These are phyloP conservation scores for Penicillium egyptiacum DNA, from an alignment of 495 filamentous ascomycete genomes.

Conservation along the genomic window DNA sequence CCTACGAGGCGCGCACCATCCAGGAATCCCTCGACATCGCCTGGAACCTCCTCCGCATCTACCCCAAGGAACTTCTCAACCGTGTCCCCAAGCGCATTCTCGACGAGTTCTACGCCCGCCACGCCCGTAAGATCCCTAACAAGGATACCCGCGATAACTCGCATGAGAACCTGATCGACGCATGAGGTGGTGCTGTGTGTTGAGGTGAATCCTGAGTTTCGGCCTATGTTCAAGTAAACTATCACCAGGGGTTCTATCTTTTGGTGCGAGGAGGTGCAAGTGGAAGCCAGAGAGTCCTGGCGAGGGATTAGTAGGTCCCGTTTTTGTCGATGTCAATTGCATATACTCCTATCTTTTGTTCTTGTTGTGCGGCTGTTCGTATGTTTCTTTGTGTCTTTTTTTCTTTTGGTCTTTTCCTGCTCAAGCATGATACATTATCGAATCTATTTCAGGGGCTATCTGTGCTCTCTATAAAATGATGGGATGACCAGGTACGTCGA, in stretches of 20 bases:
- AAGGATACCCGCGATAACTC: slow-evolving; percentile 75
- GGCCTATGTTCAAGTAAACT: not conserved
- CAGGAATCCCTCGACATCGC: slow-evolving; percentile 91
- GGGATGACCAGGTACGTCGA: not conserved
- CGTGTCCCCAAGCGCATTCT: slow-evolving; percentile 93
- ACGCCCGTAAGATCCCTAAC: slow-evolving; percentile 51
- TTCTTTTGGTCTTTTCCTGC: not conserved
- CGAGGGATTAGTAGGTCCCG: not conserved
- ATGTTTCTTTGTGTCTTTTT: not conserved
- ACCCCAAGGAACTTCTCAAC: slow-evolving; percentile 95
- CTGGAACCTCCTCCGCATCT: slow-evolving; percentile 94
- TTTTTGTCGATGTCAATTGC: slow-evolving; percentile 3
- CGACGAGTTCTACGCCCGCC: slow-evolving; percentile 86
- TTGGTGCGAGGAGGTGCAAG: not conserved
- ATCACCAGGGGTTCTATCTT: not conserved
- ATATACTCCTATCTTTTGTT: slow-evolving; percentile 9
- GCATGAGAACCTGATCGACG: slow-evolving; percentile 67
- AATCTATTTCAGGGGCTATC: not conserved
- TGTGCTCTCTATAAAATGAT: not conserved
- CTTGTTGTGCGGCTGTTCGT: not conserved
- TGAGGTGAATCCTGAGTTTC: not conserved
- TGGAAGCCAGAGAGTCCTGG: not conserved
- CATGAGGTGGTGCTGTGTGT: slow-evolving; percentile 16
- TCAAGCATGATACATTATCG: slow-evolving; percentile 5
- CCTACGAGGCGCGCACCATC: slow-evolving; percentile 88